phyloP scores from a whole-genome alignment of 805 yeast species.

The Candida railenensis region DNA sequence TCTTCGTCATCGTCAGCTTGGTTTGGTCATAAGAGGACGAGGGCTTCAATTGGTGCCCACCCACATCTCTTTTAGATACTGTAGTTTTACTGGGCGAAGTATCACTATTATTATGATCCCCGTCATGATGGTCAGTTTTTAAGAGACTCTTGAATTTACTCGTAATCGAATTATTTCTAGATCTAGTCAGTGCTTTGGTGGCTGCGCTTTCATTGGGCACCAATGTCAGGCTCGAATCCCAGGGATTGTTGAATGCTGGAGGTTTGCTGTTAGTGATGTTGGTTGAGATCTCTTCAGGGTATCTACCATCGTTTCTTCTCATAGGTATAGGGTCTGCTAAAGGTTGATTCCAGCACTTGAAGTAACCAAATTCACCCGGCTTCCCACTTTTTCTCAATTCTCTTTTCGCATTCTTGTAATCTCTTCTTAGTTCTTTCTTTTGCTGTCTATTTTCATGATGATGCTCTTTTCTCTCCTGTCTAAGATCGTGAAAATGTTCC shows the following conservation, averaged over 20 bases:
- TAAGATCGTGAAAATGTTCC: constrained; percentile 7
- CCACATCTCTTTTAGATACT: neutral
- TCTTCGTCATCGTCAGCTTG: constrained; percentile 30
- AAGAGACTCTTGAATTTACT: constrained; percentile 19
- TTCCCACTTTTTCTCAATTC: neutral
- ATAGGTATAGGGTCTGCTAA: constrained; percentile 1
- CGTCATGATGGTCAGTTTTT: neutral
- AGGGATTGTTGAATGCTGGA: constrained; percentile 16
- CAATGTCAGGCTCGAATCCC: constrained; percentile 12
- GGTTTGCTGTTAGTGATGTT: neutral
- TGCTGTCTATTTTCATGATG: constrained; percentile 6
- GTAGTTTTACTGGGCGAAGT: neutral
- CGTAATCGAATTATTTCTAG: constrained; percentile 18
- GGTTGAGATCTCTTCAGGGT: neutral
- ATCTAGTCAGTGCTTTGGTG: neutral
- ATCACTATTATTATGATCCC: neutral
- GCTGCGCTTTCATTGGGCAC: constrained; percentile 4
- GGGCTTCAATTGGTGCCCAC: neutral
- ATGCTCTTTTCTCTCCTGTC: constrained; percentile 9
- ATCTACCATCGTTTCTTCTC: neutral
- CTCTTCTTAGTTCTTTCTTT: constrained; percentile 2
- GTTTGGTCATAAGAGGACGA: constrained; percentile 30
- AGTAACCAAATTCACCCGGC: neutral
- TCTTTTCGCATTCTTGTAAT: neutral
- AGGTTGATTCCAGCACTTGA: constrained; percentile 3